Base-by-base conservation (phyloP, 2,329 filamentous ascomycete genomes). In the Alternaria tenuissima region DNA sequence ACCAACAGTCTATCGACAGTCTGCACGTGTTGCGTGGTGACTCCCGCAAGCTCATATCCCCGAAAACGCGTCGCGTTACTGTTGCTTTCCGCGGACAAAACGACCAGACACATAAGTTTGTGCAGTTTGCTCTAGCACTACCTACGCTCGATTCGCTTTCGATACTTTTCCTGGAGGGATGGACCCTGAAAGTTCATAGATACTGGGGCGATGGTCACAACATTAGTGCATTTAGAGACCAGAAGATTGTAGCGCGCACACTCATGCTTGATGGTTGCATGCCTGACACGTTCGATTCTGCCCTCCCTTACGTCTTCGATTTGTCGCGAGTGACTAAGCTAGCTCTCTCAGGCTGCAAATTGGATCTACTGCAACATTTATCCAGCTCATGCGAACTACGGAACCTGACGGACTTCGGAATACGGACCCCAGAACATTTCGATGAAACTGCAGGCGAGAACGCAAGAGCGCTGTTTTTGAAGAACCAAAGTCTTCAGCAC, bases 291-390 rank as follows among this genome's bases (percentile, higher is more conserved):
- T 55, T 59, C 20, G 30, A 20, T 9, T 22, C n/a, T 8, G n/a
- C 12, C 3, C 26, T 62, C 1, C 20, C 28, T 22, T 28, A 56
- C 11, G 36, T 59, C 2, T 51, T 62, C 28, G 49, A 57, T 26
- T 34, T 49, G n/a, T 46, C 58, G 16, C 34, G 12, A 11, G 24
- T 62, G 12, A 64, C 58, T 11, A 53, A 12, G n/a, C 38, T 62
- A 11, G 18, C 18, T 26, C 38, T 64, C 3, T 49, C 30, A 11
- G 8, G 38, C 8, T 57, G 51, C 7, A 30, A 12, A 8, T 14
- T 24, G 14, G 8, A 11, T 14, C 22, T 18, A 26, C 14, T 56
- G 12, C 16, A 20, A 12, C 5, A 14, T 5, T 7, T 51, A 11
- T 32, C 38, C 32, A 30, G 44, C 26, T 51, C 20, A 16, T 14